Percentiles rank a stretch among this genome's conserved stretches.
These are phyloP conservation scores for Suhomyces emberorum DNA, from an alignment of 805 yeast species.

Conservation along the genomic window DNA sequence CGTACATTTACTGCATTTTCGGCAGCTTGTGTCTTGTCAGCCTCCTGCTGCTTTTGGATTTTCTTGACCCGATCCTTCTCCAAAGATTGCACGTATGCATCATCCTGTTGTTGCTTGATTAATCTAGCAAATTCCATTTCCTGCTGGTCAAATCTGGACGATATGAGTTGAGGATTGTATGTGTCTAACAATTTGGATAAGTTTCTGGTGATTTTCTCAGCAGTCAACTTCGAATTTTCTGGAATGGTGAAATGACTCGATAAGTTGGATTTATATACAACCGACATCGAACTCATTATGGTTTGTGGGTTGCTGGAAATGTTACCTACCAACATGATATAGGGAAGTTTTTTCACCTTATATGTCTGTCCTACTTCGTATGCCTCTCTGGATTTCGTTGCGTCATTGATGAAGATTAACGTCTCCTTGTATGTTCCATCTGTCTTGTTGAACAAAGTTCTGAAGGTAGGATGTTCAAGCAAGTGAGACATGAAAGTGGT, in stretches of 20 bases:
- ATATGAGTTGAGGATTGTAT: conserved; percentile 38
- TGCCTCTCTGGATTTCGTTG: conserved; percentile 33
- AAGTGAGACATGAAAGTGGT: conserved; percentile 15
- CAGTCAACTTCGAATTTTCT: conserved; percentile 17
- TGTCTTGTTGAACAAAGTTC: conserved; percentile 14
- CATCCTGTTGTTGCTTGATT: conserved; percentile 41
- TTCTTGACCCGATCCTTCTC: conserved; percentile 54
- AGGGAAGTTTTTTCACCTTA: conserved; percentile 28
- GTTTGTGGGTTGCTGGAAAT: conserved; percentile 31
- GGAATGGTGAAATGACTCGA: conserved; percentile 14
- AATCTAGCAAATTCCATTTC: conserved; percentile 39
- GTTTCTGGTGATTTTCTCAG: conserved; percentile 23
- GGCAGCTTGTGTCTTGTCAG: conserved; percentile 1
- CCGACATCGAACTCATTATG: conserved; percentile 38
- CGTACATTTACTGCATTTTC: not conserved
- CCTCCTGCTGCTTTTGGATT: conserved; percentile 34
- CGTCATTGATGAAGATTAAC: conserved; percentile 28
- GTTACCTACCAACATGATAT: conserved; percentile 36
- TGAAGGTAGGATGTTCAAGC: conserved; percentile 15
- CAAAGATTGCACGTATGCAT: conserved; percentile 39
- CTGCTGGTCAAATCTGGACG: conserved; percentile 36
- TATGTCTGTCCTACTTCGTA: conserved; percentile 36
- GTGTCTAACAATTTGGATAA: conserved; percentile 23
- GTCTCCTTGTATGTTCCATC: conserved; percentile 28
- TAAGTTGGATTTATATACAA: conserved; percentile 32